Conservation (phyloP, 805 yeast species). For the Lachancea nothofagi region DNA sequence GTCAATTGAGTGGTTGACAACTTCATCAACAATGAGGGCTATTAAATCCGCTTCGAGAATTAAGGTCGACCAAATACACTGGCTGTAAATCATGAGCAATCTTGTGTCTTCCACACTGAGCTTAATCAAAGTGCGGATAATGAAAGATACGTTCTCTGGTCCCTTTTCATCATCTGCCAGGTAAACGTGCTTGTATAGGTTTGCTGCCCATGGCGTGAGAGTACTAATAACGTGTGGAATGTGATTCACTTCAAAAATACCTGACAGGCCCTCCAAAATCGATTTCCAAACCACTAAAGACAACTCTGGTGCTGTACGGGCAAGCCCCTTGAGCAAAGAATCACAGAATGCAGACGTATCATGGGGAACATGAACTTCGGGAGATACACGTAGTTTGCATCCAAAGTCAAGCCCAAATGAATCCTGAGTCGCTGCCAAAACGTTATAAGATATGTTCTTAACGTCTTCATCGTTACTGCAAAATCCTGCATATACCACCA, state of each 20-base stretch:
- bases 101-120: slow-evolving; percentile 47
- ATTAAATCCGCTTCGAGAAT: slow-evolving; percentile 57
- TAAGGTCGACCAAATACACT: slow-evolving; percentile 62
- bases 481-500: slow-evolving; percentile 63
- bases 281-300: slow-evolving; percentile 48
- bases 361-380: slow-evolving; percentile 61
- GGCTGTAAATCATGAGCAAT: slow-evolving; percentile 48
- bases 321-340: slow-evolving; percentile 50
- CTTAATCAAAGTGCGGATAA: slow-evolving; percentile 57
- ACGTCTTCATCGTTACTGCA: slow-evolving; percentile 54
- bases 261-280: slow-evolving; percentile 23
- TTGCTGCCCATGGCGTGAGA: slow-evolving; percentile 68
- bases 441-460: slow-evolving; percentile 55
- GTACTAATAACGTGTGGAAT: slow-evolving; percentile 24
- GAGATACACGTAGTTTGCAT: slow-evolving; percentile 46
- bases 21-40: slow-evolving; percentile 61
- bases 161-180: slow-evolving; percentile 53
- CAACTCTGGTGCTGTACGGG: slow-evolving; percentile 50
- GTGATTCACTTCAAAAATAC: slow-evolving; percentile 18
- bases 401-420: slow-evolving; percentile 59
- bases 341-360: slow-evolving; percentile 59
- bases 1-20: slow-evolving; percentile 67
- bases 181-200: slow-evolving; percentile 55
- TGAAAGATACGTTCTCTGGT: slow-evolving; percentile 50
- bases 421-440: slow-evolving; percentile 56